Percentiles rank a stretch among this genome's conserved stretches.
Conservation (phyloP, 148 eudicot genomes). For the Silene latifolia region DNA sequence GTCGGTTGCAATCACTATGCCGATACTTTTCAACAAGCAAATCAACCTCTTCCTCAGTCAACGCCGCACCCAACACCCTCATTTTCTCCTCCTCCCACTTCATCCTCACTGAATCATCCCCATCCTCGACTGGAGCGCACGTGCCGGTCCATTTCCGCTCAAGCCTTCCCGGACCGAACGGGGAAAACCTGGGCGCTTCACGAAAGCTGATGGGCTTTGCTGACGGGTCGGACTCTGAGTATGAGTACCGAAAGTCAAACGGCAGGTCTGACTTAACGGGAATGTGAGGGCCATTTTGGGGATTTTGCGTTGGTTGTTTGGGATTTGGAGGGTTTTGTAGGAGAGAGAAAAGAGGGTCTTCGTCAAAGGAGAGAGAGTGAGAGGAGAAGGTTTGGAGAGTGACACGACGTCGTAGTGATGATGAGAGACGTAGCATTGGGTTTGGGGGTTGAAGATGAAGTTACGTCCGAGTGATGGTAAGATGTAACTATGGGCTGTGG, state of each 20-base stretch:
- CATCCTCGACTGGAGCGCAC: conserved; percentile 44
- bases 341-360: conserved; percentile 85
- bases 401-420: conserved; percentile 34
- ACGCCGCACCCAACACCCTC: conserved; percentile 58
- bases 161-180: conserved; percentile 90
- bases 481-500: too few species aligned
- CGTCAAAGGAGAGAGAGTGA: conserved; percentile 25
- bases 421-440: conserved; percentile 36
- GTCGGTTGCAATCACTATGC: conserved; percentile 75
- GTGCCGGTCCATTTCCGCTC: conserved; percentile 91
- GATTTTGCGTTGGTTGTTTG: conserved; percentile 2
- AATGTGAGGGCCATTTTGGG: conserved; percentile 16
- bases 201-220: conserved; percentile 73
- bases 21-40: conserved; percentile 80
- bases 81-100: conserved; percentile 35
- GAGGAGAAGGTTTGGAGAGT: conserved; percentile 22
- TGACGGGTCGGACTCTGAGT: conserved; percentile 58
- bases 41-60: conserved; percentile 50
- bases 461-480: too few species aligned
- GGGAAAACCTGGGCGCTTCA: conserved; percentile 76
- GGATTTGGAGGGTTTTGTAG: conserved; percentile 12
- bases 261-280: conserved; percentile 54
- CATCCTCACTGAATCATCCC: conserved; percentile 20
- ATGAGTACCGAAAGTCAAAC: conserved; percentile 83
- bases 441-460: neutral